Evolutionary conservation across 2,329 filamentous ascomycete genomes (phyloP).

Genomic region (Phaeosphaeria sp.): DNA sequence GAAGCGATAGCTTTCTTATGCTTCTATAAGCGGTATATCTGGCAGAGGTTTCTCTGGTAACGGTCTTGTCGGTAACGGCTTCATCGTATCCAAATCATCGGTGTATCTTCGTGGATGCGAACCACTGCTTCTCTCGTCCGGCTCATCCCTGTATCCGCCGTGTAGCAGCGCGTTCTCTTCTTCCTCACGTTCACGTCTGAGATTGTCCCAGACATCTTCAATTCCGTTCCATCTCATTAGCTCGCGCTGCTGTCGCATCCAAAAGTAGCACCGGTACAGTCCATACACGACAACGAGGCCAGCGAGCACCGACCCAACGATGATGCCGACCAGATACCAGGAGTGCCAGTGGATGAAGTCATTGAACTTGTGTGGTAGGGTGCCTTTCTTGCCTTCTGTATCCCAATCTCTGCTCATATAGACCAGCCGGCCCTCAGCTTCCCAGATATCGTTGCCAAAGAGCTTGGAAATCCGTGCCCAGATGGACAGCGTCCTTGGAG

Average conservation of each 20-base stretch:
- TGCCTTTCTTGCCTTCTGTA: constrained; percentile 39
- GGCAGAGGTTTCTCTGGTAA: constrained; percentile 45
- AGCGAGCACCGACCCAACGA: constrained; percentile 22
- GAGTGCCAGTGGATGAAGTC: constrained; percentile 32
- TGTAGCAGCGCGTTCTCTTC: constrained; percentile 33
- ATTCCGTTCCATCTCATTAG: constrained; percentile 44
- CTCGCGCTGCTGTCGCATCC: constrained; percentile 31
- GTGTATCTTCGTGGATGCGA: constrained; percentile 15
- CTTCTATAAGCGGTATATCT: constrained; percentile 42
- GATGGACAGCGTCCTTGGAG: constrained; percentile 11
- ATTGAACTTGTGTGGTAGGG: constrained; percentile 32
- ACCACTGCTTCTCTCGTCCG: constrained; percentile 22
- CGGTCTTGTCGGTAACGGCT: constrained; percentile 28
- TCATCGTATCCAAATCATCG: constrained; percentile 18
- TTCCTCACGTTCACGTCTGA: constrained; percentile 30
- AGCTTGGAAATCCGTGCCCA: constrained; percentile 30
- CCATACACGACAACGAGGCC: constrained; percentile 25
- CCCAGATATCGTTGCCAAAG: constrained; percentile 37
- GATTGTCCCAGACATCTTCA: constrained; percentile 40
- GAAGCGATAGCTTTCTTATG: constrained; percentile 6
- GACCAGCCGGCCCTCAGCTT: constrained; percentile 31
- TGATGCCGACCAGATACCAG: constrained; percentile 31
- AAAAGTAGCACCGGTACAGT: constrained; percentile 25
- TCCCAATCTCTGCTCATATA: constrained; percentile 39
- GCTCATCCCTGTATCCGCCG: constrained; percentile 32